Evolutionary conservation across 805 yeast genomes (phyloP).

Genomic region (Wickerhamiella cacticola): DNA sequence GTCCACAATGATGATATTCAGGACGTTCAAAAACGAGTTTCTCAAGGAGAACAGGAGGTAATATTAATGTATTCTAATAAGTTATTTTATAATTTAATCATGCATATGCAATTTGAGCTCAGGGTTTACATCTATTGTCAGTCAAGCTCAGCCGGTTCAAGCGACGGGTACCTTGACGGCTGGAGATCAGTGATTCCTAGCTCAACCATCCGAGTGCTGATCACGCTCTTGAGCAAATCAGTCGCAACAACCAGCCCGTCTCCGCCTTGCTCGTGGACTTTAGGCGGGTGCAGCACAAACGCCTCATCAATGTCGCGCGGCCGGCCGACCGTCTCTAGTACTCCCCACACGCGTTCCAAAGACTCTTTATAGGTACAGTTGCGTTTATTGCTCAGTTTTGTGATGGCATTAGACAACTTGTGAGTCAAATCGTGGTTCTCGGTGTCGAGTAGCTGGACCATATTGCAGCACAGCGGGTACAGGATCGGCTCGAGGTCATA

Average conservation of each 20-base stretch:
- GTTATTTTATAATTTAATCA: too few species aligned
- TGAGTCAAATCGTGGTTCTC: neutral
- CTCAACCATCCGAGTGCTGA: neutral
- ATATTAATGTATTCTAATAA: too few species aligned
- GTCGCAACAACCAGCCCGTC: neutral
- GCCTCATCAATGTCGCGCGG: neutral
- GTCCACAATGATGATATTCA: slow-evolving; percentile 71
- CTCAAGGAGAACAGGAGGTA: neutral
- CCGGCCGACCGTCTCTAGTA: neutral
- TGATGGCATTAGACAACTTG: neutral
- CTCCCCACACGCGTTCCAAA: neutral
- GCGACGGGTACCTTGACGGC: neutral
- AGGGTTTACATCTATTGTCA: too few species aligned
- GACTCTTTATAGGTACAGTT: neutral
- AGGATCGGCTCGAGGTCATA: slow-evolving; percentile 4
- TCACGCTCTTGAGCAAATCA: neutral
- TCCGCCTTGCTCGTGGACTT: neutral
- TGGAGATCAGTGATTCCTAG: neutral
- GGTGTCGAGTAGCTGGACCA: neutral
- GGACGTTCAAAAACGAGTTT: slow-evolving; percentile 13
- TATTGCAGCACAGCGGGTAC: neutral
- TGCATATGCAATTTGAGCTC: too few species aligned
- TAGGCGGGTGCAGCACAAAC: neutral
- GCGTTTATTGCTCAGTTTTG: neutral
- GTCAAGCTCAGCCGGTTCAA: too few species aligned